Evolutionary conservation across 306 rosid species (phyloP), one percentile per base, ranked within the genome.

Genomic region (Oxytropis ochrocephala): DNA sequence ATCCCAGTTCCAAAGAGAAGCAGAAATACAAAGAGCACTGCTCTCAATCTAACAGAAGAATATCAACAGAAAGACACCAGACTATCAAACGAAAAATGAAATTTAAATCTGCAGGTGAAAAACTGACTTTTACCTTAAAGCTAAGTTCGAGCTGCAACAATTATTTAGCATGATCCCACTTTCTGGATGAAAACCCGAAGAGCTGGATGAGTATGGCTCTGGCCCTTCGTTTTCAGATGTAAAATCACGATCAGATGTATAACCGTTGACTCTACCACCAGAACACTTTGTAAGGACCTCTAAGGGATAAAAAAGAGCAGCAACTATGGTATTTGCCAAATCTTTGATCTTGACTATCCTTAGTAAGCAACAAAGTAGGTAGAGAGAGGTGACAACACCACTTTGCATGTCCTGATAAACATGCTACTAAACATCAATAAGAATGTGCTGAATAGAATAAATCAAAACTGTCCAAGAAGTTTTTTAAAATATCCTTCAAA

Each of bases 321-420:
- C 96, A 56, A 90, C 90, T 65, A 88, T 82, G 32, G 92, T 81
- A 78, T 85, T 93, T 64, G 98, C 89, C 79, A 93, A 79, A 83
- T 93, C 98, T 84, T 93, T 93, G 76, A 88, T 82, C 82, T 90
- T 93, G 75, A 90, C 96, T n/a, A 88, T 86, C 84, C 83, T 85
- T 87, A 90, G 81, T 83, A 90, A 85, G 87, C 94, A 90, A 79
- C 96, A 93, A 75, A 93, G 85, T 57, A 93, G 82, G 84, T 86
- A 93, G 73, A 93, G 88, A 80, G 97, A 84, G 58, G 90, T 85
- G 81, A 80, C 89, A 75, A 84, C 86, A 48, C 86, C 90, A 75
- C 89, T 83, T 79, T 84, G 86, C 75, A 71, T 74, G 63, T 79
- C 97, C 98, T 88, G 96, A 78, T 78, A 79, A 65, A 75, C 52